phyloP scores from a whole-genome alignment of 2,329 filamentous ascomycete genomes.

The Calcarisporium arbuscula region DNA sequence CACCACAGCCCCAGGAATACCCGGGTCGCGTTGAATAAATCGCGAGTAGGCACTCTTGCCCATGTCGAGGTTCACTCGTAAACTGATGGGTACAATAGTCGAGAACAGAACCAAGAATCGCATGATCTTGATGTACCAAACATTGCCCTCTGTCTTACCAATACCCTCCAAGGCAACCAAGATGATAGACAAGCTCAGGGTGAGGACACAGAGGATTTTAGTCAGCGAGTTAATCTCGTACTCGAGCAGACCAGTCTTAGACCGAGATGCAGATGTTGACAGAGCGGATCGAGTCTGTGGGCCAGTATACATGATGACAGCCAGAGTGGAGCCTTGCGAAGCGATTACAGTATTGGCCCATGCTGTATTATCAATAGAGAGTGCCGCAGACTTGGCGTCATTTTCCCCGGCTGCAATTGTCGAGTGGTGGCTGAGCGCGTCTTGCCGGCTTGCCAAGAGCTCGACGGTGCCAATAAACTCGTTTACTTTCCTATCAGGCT shows the following conservation, averaged over 20 bases:
- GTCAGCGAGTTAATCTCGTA: slow-evolving; percentile 96
- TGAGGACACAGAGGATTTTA: slow-evolving; percentile 89
- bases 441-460: slow-evolving; percentile 51
- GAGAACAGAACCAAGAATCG: slow-evolving; percentile 97
- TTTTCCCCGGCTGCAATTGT: slow-evolving; percentile 26
- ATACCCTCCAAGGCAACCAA: slow-evolving; percentile 86
- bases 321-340: slow-evolving; percentile 81
- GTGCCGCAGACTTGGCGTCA: slow-evolving; percentile 54
- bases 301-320: slow-evolving; percentile 90
- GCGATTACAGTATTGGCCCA: slow-evolving; percentile 98
- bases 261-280: slow-evolving; percentile 85
- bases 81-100: slow-evolving; percentile 96
- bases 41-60: slow-evolving; percentile 94
- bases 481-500: slow-evolving; percentile 90
- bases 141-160: slow-evolving; percentile 54
- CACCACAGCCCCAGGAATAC: slow-evolving; percentile 87
- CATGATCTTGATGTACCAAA: slow-evolving; percentile 97
- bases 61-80: slow-evolving; percentile 94
- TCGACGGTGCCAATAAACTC: slow-evolving; percentile 90
- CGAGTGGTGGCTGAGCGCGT: slow-evolving; percentile 38
- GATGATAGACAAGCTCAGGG: slow-evolving; percentile 76
- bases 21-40: slow-evolving; percentile 88
- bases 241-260: slow-evolving; percentile 89
- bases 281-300: slow-evolving; percentile 89
- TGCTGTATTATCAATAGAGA: slow-evolving; percentile 94